Conservation (phyloP, 495 filamentous ascomycete species). For the Darksidea phi region DNA sequence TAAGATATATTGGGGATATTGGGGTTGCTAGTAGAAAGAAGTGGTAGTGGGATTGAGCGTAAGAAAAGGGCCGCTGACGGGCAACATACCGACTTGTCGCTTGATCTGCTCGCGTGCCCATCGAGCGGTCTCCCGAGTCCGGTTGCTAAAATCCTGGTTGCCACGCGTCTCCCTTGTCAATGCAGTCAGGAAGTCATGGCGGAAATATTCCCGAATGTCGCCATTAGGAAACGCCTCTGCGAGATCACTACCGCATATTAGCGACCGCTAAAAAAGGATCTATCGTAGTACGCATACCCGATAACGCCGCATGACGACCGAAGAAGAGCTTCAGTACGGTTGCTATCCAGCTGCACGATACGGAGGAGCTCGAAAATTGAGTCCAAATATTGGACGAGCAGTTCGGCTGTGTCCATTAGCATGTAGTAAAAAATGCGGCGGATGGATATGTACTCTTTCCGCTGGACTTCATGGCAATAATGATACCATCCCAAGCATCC, state of each 20-base stretch:
- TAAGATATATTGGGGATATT: conserved; percentile 9
- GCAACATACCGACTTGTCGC: conserved; percentile 65
- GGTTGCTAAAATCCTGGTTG: conserved; percentile 76
- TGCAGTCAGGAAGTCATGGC: conserved; percentile 80
- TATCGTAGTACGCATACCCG: conserved; percentile 60
- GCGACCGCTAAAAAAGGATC: not conserved
- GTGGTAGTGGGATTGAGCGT: not conserved
- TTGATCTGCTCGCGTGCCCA: conserved; percentile 98
- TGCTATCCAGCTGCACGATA: conserved; percentile 72
- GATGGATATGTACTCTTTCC: conserved; percentile 62
- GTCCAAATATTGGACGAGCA: conserved; percentile 74
- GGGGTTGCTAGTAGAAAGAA: not conserved
- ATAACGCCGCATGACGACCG: conserved; percentile 93
- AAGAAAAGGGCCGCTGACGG: conserved; percentile 4
- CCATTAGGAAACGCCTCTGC: conserved; percentile 91
- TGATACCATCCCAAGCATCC: conserved; percentile 97
- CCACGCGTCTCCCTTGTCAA: conserved; percentile 84
- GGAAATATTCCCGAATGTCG: conserved; percentile 78
- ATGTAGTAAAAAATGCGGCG: conserved; percentile 33
- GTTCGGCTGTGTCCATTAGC: conserved; percentile 52
- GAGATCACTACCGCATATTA: conserved; percentile 65
- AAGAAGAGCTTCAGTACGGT: conserved; percentile 88
- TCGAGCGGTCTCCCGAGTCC: conserved; percentile 89
- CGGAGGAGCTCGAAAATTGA: conserved; percentile 89
- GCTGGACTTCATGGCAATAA: conserved; percentile 82